phyloP scores from a whole-genome alignment of 2,329 filamentous ascomycete species.

The Colletotrichum neosansevieriae region DNA sequence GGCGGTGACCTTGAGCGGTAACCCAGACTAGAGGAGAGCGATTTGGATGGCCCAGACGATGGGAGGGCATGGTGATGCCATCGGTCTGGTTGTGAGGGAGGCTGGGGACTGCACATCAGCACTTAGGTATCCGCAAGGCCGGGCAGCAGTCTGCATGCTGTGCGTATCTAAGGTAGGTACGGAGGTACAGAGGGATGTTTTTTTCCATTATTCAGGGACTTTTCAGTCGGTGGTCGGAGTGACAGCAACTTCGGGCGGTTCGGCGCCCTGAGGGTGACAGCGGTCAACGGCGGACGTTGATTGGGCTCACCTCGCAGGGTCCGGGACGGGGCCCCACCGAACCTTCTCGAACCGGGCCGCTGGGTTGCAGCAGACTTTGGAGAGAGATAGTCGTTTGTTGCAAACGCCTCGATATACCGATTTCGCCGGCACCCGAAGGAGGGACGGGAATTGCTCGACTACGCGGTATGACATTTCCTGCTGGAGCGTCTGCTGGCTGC shows the following conservation, averaged over 20 bases:
- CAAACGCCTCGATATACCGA: slow-evolving; percentile 50
- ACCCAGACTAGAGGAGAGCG: slow-evolving; percentile 8
- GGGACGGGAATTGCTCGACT: neutral
- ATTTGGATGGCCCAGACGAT: slow-evolving; percentile 8
- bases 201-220: no score
- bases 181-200: no score
- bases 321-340: slow-evolving; percentile 52
- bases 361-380: slow-evolving; percentile 33
- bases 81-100: slow-evolving; percentile 25
- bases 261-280: slow-evolving; percentile 30
- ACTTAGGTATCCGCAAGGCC: slow-evolving; percentile 1
- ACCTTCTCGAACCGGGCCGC: slow-evolving; percentile 57
- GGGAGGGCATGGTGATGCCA: slow-evolving; percentile 35
- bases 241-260: slow-evolving; percentile 36
- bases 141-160: slow-evolving; percentile 18
- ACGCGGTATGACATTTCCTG: neutral
- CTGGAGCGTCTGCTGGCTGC: neutral
- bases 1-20: neutral
- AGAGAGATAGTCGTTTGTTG: slow-evolving; percentile 45
- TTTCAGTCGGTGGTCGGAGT: slow-evolving; percentile 19
- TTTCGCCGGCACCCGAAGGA: slow-evolving; percentile 18
- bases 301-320: slow-evolving; percentile 23
- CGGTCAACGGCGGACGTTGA: slow-evolving; percentile 5
- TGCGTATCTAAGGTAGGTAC: neutral
- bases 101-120: slow-evolving; percentile 30